Base-by-base conservation (phyloP, 2,329 filamentous ascomycete species). In the Calonectria henricotiae region DNA sequence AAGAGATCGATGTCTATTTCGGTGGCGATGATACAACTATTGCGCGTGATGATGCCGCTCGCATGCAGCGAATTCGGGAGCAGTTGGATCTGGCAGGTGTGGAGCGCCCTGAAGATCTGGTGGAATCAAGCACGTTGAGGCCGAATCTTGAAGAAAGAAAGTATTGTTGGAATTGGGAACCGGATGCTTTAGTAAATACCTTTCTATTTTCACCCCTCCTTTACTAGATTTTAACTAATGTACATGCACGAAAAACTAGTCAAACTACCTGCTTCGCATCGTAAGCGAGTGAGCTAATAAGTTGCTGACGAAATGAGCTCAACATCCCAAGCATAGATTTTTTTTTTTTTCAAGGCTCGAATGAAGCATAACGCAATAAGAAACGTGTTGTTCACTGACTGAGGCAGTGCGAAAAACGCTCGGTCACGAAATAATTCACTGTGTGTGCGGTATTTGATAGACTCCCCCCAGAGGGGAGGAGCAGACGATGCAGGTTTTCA, bases 21-120 rank as follows among this genome's bases (percentile, higher is more conserved):
- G 44, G 44, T 13, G 43, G 61, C 13, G 55, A 61, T 20, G 55
- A 61, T 11, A 61, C 55, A 3, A 61, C 55, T 4, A 61, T 61
- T 61, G 55, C 55, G 2, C 55, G 39, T 3, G 55, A 61, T n/a
- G 55, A 61, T 32, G 55, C 55, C 8, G 39, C 39, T 32, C 55
- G 55, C 17, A 61, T 61, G 55, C 55, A 61, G 39, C n/a, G 55
- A 27, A 61, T 61, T 11, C 37, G 37, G 23, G 55, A 61, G 55
- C 39, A 61, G 17, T 25, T 61, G 7, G 55, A 37, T 5, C 39
- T 61, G 8, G 55, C 55, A 3, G 55, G 55, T 5, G 55, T 61
- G 1, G 55, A 44, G 8, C 55, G 55, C 15, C 55, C 55, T 15
- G 55, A 61, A 15, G 55, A 61, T 17, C 15, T 61, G 13, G 25